A percentile compares a stretch with the other conserved stretches of the same genome.
Conservation (phyloP, 2,329 filamentous ascomycete species). For the Penicillium sp. region DNA sequence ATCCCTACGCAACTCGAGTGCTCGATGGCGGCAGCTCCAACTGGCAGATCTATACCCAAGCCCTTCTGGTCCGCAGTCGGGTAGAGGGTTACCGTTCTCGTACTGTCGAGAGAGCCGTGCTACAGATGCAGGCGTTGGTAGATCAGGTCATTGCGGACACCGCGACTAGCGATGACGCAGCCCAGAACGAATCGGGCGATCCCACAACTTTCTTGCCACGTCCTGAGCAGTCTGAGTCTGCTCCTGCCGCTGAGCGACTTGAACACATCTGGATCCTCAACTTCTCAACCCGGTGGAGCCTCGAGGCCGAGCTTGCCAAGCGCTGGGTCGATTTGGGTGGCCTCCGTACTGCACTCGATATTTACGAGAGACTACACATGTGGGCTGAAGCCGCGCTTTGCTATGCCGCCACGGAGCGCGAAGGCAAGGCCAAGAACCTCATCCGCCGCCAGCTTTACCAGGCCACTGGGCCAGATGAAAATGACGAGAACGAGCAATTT, state of each 20-base stretch:
- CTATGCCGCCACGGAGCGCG: constrained; percentile 72
- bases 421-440: constrained; percentile 76
- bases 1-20: constrained; percentile 87
- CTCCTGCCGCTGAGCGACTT: constrained; percentile 68
- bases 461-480: constrained; percentile 49
- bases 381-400: constrained; percentile 96
- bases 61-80: constrained; percentile 80
- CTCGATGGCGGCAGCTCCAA: constrained; percentile 86
- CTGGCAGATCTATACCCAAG: constrained; percentile 97
- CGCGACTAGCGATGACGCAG: constrained; percentile 43
- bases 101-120: constrained; percentile 81
- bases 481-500: constrained; percentile 57
- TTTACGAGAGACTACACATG: constrained; percentile 88
- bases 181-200: constrained; percentile 41
- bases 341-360: constrained; percentile 84
- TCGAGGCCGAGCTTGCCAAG: constrained; percentile 88
- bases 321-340: constrained; percentile 91
- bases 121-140: constrained; percentile 92
- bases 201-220: constrained; percentile 79
- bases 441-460: constrained; percentile 78
- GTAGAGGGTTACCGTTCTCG: constrained; percentile 85
- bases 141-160: constrained; percentile 94
- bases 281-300: constrained; percentile 85
- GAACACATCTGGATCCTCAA: constrained; percentile 80
- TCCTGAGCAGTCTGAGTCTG: constrained; percentile 72